Conservation (phyloP, 2,329 filamentous ascomycete species). For the Arthrobotrys musiformis region DNA sequence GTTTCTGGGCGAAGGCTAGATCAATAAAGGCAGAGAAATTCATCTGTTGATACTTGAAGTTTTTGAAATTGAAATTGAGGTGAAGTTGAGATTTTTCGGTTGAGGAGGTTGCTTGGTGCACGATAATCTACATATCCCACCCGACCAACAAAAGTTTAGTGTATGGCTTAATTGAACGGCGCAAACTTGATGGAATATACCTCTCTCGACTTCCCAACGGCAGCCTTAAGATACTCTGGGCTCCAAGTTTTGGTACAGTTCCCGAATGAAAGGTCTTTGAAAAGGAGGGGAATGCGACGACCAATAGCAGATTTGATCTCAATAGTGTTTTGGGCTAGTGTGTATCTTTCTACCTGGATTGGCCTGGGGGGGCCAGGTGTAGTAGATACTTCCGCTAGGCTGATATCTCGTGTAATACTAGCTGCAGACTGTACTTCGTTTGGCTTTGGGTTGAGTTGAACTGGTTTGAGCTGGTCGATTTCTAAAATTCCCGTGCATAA, state of each 20-base stretch:
- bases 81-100: conserved; percentile 64
- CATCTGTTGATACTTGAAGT: conserved; percentile 79
- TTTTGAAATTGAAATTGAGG: conserved; percentile 86
- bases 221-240: conserved; percentile 72
- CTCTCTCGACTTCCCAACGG: conserved; percentile 71
- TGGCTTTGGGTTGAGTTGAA: neutral
- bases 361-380: neutral
- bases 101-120: conserved; percentile 72
- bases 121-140: conserved; percentile 72
- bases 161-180: no score
- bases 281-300: conserved; percentile 68
- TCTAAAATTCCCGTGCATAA: conserved; percentile 64
- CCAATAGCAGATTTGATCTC: conserved; percentile 13
- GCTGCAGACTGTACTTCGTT: neutral
- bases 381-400: neutral
- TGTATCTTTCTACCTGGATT: neutral
- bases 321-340: neutral
- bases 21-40: conserved; percentile 75
- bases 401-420: neutral
- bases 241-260: conserved; percentile 76
- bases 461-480: neutral
- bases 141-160: neutral
- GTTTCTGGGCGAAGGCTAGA: conserved; percentile 61
- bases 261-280: conserved; percentile 75
- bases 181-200: no score